phyloP scores from a whole-genome alignment of 2,329 filamentous ascomycete genomes.

The Botryotinia narcissicola region DNA sequence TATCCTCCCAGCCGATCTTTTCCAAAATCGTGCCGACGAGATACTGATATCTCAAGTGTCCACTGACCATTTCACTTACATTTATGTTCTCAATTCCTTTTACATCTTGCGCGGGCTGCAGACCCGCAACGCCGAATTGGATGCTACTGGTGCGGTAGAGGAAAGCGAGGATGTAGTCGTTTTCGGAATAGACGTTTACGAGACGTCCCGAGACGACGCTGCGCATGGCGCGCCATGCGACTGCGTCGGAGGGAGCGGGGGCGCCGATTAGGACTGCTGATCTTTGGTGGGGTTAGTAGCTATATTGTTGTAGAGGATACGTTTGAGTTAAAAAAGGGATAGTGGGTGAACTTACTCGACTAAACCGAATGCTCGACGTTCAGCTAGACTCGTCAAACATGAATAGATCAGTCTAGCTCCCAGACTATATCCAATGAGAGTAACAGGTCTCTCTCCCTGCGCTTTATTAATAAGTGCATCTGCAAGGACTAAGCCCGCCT shows the following conservation, averaged over 20 bases:
- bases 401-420: constrained; percentile 80
- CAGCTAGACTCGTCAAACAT: constrained; percentile 73
- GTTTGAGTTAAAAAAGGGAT: neutral
- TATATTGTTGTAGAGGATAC: neutral
- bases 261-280: constrained; percentile 77
- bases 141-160: constrained; percentile 82
- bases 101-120: constrained; percentile 70
- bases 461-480: constrained; percentile 79
- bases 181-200: constrained; percentile 84
- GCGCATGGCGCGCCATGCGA: constrained; percentile 74
- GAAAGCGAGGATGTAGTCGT: constrained; percentile 84
- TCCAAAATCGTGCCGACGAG: constrained; percentile 65
- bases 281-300: neutral
- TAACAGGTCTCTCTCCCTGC: constrained; percentile 79
- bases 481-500: constrained; percentile 75
- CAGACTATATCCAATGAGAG: constrained; percentile 76
- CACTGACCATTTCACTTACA: constrained; percentile 61
- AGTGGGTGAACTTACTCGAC: constrained; percentile 58
- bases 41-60: constrained; percentile 69
- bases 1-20: constrained; percentile 62
- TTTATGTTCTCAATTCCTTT: constrained; percentile 62
- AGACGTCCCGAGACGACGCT: constrained; percentile 77
- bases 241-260: constrained; percentile 68
- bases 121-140: constrained; percentile 77
- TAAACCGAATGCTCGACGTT: constrained; percentile 76